Evolutionary conservation across 257 asterid species (phyloP), one percentile per base, ranked within the genome.

Genomic region (Solanum tarapatanum): DNA sequence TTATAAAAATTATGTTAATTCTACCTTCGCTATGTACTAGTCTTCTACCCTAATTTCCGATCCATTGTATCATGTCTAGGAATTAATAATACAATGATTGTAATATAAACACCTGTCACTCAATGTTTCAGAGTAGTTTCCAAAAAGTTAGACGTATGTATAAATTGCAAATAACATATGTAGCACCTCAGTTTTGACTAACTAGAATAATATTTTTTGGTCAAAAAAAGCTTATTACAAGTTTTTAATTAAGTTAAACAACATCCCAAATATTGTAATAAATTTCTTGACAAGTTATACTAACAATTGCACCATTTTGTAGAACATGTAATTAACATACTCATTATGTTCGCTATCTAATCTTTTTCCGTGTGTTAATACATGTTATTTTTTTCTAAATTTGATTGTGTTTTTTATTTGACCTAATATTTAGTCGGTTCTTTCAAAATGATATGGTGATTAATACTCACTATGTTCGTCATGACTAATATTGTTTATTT

Each of bases 391-490:
- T 64, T 64, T 64, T 4, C 1, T 2, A 11, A n/a, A n/a, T n/a
- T n/a, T n/a, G 32, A 26, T 64, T 11, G 17, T 0, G 2, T 5
- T 9, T 11, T 24, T 0, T 24, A 0, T 0, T 64, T n/a, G 17
- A 5, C 72, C 0, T 64, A 5, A 64, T 11, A 64, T 24, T 28
- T 69, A 1, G 1, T 68, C 1, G 7, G 2, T 30, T 21, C 1
- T 26, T 70, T 12, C 0, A 4, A 70, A 70, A 30, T 17, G 11
- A 4, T 7, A 4, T 6, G 39, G 4, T 30, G n/a, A 30, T 8
- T 9, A 70, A 8, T 70, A 30, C 12, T 70, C 41, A 30, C 2
- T 8, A 16, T 7, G 10, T 70, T 70, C 6, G 0, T 19, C 39
- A 70, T 70, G 3, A 70, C 76, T 30, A 70, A 16, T 10, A 0